Base-by-base conservation (phyloP, 2,329 filamentous ascomycete species). In the Alternaria brassicicola region DNA sequence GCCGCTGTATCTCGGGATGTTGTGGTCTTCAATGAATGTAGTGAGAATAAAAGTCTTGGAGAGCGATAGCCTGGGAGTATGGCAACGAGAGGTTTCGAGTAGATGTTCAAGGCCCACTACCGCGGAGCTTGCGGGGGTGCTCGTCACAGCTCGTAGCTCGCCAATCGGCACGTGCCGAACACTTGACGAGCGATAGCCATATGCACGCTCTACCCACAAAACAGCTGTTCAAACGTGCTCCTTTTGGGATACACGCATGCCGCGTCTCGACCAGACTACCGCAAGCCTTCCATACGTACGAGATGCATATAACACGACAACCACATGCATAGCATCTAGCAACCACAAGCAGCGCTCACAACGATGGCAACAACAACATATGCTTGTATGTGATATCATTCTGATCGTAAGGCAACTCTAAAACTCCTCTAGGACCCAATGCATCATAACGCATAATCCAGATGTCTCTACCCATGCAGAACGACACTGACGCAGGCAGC, bases 351-450 rank as follows among this genome's bases (percentile, higher is more conserved):
- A 35, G 30, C 15, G 7, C n/a, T 19, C 28, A 25, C 5, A 31
- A 31, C 19, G 4, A 39, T 3, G 26, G 26, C 2, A 21, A 45
- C 21, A 25, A 45, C 17, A 50, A 42, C 28, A 13, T 19, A 25
- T 56, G 52, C 54, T 64, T 67, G 60, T 71, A 69, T 63, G 54
- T 65, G 60, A 68, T 73, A 62, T 71, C 66, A 73, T 75, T 75
- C 72, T 75, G 64, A 64, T 72, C 68, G 60, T 67, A 68, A 73
- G 58, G 55, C 65, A 70, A 64, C 63, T 77, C 74, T 77, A 76
- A 58, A 74, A 76, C 73, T 70, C 74, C 74, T 76, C 72, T 76
- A 77, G 69, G 62, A 57, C 72, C 71, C 73, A 71, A 76, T 76
- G 74, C 73, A 75, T 69, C 65, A 63, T 72, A 66, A 71, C 62